Base-by-base conservation (phyloP, 2,329 filamentous ascomycete genomes). In the Massarina eburnea region DNA sequence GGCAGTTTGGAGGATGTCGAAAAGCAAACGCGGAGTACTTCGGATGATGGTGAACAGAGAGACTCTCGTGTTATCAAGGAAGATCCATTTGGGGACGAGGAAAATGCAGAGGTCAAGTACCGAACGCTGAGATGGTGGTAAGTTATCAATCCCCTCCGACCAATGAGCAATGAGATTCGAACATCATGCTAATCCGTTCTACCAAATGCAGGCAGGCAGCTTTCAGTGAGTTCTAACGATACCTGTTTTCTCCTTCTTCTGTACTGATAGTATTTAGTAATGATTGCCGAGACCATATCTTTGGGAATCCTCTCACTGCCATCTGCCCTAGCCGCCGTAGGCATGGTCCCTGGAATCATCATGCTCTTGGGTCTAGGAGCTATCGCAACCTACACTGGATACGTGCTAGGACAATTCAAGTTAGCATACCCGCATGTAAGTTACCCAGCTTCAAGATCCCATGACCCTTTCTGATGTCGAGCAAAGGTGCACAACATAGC, bases 381-480 rank as follows among this genome's bases (percentile, higher is more conserved):
- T 12, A 54, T 84, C 3, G 74, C 80, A 2, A 80, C 77, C 8
- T 83, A 82, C 57, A 81, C 80, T 6, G 80, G 81, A 37, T 81
- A 77, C 54, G 76, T 83, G 4, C 75, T 84, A 30, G 80, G 78
- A 17, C 77, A 81, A 55, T 80, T 83, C 68, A 80, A 80, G 52
- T 62, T 74, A 45, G 68, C 61, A 41, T 77, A 79, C 58, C 83
- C 83, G 4, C 71, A 83, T 17, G 76, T 86, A 40, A 76, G 78
- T 39, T 81, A 80, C 61, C 84, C 19, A 20, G 18, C 18, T 10
- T 8, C 17, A 19, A 12, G 26, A 6, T 15, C 12, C 20, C 8
- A 14, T 19, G 19, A 17, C 38, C 26, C 4, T 12, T 29, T 20
- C 30, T 21, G 21, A 27, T 30, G n/a, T 30, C 39, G 22, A 29